phyloP scores from a whole-genome alignment of 2,329 filamentous ascomycete species.

The Trichoderma simmonsii region DNA sequence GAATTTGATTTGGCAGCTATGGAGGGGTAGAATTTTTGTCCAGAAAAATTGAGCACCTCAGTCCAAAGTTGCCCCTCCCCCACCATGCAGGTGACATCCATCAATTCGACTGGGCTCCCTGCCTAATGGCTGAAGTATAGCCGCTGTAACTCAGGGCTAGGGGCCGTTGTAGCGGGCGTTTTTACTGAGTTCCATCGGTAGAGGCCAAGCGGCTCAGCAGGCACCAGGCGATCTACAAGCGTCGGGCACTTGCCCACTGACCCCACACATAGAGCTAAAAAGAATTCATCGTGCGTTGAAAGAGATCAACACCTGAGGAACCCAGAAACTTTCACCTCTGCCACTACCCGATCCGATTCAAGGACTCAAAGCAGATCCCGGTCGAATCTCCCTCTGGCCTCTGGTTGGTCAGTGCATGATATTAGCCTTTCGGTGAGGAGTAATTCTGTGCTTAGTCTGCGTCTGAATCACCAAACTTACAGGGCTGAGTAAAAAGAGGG shows the following conservation, averaged over 20 bases:
- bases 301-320: neutral
- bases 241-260: neutral
- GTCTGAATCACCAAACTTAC: slow-evolving; percentile 19
- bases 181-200: neutral
- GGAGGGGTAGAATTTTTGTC: slow-evolving; percentile 5
- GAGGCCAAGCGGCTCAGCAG: neutral
- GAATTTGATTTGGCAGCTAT: neutral
- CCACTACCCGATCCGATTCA: neutral
- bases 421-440: slow-evolving; percentile 14
- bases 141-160: neutral
- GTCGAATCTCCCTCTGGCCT: neutral
- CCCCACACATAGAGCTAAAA: neutral
- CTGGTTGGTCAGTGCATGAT: slow-evolving; percentile 1
- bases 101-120: neutral
- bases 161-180: neutral
- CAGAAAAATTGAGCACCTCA: neutral
- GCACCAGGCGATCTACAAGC: neutral
- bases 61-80: neutral
- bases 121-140: neutral
- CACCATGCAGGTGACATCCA: slow-evolving; percentile 4
- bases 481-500: slow-evolving; percentile 10
- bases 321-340: neutral
- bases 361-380: neutral
- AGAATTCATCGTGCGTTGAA: neutral
- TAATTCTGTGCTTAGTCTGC: neutral